Base-by-base conservation (phyloP, 345 rosid species). In the Atalantia buxifolia region DNA sequence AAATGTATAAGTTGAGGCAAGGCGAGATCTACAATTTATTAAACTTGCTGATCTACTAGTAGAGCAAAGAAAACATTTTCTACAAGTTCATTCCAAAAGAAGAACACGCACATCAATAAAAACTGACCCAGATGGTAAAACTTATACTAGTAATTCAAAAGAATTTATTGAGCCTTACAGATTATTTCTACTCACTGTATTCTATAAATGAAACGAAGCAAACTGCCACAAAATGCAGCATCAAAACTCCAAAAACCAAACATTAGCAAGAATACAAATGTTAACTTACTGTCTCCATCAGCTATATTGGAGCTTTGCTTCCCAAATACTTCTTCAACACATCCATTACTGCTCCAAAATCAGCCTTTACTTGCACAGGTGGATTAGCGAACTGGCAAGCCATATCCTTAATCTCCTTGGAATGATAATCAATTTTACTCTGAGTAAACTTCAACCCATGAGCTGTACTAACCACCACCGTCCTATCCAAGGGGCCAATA, bases 401-500 rank as follows among this genome's bases (percentile, higher is more conserved):
- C 97, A 93, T 93, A 71, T 90, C 98, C 2, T 86, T 86, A 48
- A 94, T 94, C 22, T 78, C 83, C 60, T 85, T 90, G 3, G 97
- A 93, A 81, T 94, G 97, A 72, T 93, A 94, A 79, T 93, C 95
- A 53, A 94, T 77, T 92, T 94, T 93, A 14, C 93, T 87, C 63
- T 94, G 92, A 2, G 97, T 85, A 71, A 94, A 92, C 83, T 94
- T 94, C 90, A 94, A 87, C 76, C 98, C 97, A 45, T 93, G 98
- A 68, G 98, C 97, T 3, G 98, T 94, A 76, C 97, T 94, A 61
- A 94, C 98, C 82, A 94, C 98, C 38, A 94, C 94, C 0, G 97
- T 88, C 83, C 92, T 59, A 56, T 93, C 98, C 12, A 83, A 87
- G 0, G 93, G 82, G 25, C 82, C 85, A 27, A 94, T 93, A 72